phyloP scores from a whole-genome alignment of 305 asterid species.

The Fraxinus paxiana region DNA sequence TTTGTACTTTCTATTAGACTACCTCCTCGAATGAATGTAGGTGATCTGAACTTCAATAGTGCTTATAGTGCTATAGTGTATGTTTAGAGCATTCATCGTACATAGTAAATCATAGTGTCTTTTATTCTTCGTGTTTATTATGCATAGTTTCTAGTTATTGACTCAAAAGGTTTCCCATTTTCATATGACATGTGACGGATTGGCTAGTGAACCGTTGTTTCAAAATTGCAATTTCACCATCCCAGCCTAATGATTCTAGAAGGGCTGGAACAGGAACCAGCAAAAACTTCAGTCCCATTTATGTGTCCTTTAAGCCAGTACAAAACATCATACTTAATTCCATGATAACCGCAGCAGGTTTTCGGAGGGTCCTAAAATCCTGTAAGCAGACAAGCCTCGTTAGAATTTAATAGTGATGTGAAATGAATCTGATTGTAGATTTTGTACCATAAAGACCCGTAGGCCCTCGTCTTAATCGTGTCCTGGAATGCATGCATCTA shows the following conservation, averaged over 20 bases:
- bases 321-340: conserved; percentile 34
- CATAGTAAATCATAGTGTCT: not conserved
- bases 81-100: not conserved
- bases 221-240: conserved; percentile 59
- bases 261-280: conserved; percentile 41
- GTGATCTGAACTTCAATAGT: not conserved
- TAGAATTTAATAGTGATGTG: too few relatives aligned
- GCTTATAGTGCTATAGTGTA: not conserved
- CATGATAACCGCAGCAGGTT: conserved; percentile 53
- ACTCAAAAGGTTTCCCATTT: not conserved
- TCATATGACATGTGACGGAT: conserved; percentile 44
- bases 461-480: not conserved
- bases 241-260: conserved; percentile 47
- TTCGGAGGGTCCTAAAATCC: conserved; percentile 41
- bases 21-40: not conserved
- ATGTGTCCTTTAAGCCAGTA: conserved; percentile 42
- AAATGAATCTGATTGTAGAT: not conserved
- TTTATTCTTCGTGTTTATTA: too few relatives aligned
- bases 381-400: conserved; percentile 1
- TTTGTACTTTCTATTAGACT: not conserved
- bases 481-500: too few relatives aligned
- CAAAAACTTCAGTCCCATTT: conserved; percentile 40
- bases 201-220: conserved; percentile 44
- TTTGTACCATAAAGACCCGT: not conserved
- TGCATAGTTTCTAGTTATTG: not conserved